A percentile compares a stretch with the other conserved stretches of the same genome.
phyloP scores from a whole-genome alignment of 1,284 basidiomycete genomes.

The Microbotryomycetes sp. region DNA sequence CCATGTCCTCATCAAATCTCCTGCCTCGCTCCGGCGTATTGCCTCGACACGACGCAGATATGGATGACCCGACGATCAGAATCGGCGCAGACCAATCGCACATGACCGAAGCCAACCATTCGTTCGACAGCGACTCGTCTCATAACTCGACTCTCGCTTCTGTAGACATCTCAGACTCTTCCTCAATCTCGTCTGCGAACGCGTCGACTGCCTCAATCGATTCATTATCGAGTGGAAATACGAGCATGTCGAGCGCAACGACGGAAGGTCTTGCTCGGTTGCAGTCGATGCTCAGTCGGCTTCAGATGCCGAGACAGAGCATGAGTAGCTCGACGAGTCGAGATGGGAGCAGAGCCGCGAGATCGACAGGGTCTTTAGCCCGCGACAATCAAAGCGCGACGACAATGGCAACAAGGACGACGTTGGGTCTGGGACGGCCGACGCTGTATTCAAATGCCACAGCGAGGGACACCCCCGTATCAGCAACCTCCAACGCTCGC shows the following conservation, averaged over 20 bases:
- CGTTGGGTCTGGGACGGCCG: neutral
- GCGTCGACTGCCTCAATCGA: too few relatives aligned
- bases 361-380: neutral
- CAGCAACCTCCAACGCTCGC: too few relatives aligned
- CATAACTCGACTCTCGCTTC: too few relatives aligned
- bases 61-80: neutral
- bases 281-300: conserved; percentile 31
- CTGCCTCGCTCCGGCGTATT: too few relatives aligned
- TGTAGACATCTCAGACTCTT: too few relatives aligned
- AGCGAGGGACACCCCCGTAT: too few relatives aligned
- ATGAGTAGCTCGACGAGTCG: neutral
- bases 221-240: neutral
- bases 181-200: neutral
- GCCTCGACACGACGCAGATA: too few relatives aligned
- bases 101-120: neutral
- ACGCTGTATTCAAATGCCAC: too few relatives aligned
- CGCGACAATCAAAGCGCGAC: neutral
- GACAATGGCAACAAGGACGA: neutral
- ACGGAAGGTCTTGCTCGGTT: conserved; percentile 30
- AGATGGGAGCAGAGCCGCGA: neutral
- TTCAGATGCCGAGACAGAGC: conserved; percentile 19
- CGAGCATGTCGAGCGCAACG: conserved; percentile 25
- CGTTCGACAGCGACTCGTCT: too few relatives aligned
- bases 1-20: too few relatives aligned
- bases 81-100: neutral